Evolutionary conservation across 345 rosid species (phyloP).

Genomic region (Lagerstroemia speciosa): DNA sequence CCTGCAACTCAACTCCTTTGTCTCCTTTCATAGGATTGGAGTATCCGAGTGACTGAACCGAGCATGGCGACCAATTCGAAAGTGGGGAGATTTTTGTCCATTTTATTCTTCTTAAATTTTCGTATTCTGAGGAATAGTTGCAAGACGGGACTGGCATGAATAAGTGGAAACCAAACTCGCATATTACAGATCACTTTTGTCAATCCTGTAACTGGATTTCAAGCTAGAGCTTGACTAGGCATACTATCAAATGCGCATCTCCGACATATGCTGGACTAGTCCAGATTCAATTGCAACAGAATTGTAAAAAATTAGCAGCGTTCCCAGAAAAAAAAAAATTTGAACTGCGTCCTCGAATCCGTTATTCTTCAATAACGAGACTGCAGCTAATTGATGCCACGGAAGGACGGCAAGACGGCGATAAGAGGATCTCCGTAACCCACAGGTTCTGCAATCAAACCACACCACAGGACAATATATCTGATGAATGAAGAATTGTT

Average conservation of each 20-base stretch:
- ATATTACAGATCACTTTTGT: background rate
- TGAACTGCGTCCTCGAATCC: background rate
- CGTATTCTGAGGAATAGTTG: background rate
- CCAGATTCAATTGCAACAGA: background rate
- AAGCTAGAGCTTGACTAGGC: background rate
- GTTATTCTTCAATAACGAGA: background rate
- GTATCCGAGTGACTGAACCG: too few species aligned
- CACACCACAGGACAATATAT: background rate
- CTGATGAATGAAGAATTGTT: background rate
- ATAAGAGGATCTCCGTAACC: conserved; percentile 90
- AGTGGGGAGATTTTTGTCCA: background rate
- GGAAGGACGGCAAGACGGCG: conserved; percentile 83
- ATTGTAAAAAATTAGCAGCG: background rate
- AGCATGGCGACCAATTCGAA: background rate
- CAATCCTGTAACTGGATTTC: background rate
- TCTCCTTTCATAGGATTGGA: too few species aligned
- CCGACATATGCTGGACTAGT: background rate
- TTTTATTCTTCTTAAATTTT: too few species aligned
- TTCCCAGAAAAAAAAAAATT: background rate
- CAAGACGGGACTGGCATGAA: too few species aligned
- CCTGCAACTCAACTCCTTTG: conserved; percentile 68
- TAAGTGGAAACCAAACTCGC: too few species aligned
- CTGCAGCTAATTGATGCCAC: conserved; percentile 29
- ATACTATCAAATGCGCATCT: background rate
- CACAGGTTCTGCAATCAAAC: conserved; percentile 46